These are phyloP conservation scores for Cladosporium sp. DNA, from an alignment of 2,329 filamentous ascomycete genomes.

Conservation along the genomic window DNA sequence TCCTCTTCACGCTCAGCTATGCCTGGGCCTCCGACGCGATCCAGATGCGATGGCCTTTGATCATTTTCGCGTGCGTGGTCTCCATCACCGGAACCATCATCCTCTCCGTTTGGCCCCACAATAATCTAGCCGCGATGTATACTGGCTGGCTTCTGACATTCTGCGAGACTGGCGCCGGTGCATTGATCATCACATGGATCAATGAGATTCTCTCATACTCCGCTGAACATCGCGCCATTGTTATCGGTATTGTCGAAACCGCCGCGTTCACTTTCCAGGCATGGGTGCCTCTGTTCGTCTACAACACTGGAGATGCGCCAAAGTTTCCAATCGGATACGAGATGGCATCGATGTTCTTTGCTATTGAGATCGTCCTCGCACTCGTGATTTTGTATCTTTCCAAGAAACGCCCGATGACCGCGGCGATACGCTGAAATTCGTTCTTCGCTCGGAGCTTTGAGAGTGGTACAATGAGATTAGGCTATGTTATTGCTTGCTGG, in stretches of 20 bases:
- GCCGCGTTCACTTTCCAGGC: constrained; percentile 19
- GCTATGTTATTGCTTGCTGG: too few relatives aligned
- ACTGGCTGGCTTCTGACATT: constrained; percentile 36
- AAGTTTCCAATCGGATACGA: constrained; percentile 25
- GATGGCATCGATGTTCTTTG: constrained; percentile 27
- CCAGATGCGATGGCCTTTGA: constrained; percentile 19
- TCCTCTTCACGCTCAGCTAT: constrained; percentile 1
- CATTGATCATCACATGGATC: constrained; percentile 35
- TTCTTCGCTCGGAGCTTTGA: too few relatives aligned
- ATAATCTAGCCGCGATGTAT: constrained; percentile 34
- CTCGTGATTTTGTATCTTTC: constrained; percentile 16
- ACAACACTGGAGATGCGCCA: constrained; percentile 18
- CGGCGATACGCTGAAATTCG: too few relatives aligned
- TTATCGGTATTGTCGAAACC: constrained; percentile 19
- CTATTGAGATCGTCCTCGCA: constrained; percentile 19
- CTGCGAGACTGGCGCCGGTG: constrained; percentile 33
- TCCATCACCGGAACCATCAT: constrained; percentile 34
- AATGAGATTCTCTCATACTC: constrained; percentile 18
- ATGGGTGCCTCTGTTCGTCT: constrained; percentile 19
- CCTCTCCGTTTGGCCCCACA: constrained; percentile 32
- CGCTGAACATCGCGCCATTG: constrained; percentile 18
- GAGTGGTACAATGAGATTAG: too few relatives aligned
- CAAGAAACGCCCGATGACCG: constrained; percentile 10
- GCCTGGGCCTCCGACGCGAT: constrained; percentile 20
- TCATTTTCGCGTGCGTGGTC: constrained; percentile 21